Base-by-base conservation (phyloP, 2,329 filamentous ascomycete genomes). In the Sporothrix schenckii region DNA sequence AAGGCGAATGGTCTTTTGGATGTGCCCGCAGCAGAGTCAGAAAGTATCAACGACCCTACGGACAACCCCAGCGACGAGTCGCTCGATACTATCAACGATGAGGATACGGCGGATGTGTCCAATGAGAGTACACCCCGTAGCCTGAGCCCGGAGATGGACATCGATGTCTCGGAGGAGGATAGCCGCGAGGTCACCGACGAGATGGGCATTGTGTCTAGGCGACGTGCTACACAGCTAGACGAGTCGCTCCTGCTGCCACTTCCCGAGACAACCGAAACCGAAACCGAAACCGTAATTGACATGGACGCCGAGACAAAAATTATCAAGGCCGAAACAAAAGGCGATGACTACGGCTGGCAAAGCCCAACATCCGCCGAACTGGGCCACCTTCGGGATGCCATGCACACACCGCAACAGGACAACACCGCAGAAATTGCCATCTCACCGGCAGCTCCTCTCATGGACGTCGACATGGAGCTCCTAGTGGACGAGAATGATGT, bases 231-330 rank as follows among this genome's bases (percentile, higher is more conserved):
- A 2, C 49, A 60, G 2, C 63, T 72, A 10, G 68, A 69, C 30
- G 63, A 61, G 21, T 69, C 70, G 14, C 70, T 72, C 14, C 30
- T 72, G 24, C 49, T 72, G 24, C 70, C 70, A 2, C 70, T 72
- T 6, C 68, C 70, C 1, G 70, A 72, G 16, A 69, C 67, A 3
- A 66, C 63, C 2, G 70, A 66, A 49, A 49, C 66, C 6, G 66
- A 69, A 1, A 21, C 21, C 13, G 66, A 71, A 3, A n/a, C 44
- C 6, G 67, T 50, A 10, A n/a, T 16, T 14, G 52, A 66, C 7
- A 27, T 6, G 10, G 39, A 49, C 1, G 47, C 21, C n/a, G 66
- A 71, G 5, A n/a, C 44, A 4, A 61, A 54, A 10, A n/a, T 16
- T 14, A 11, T 0, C 19, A n/a, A 63, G 13, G 11, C 53, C 2